Percentiles rank a stretch among this genome's conserved stretches.
These are phyloP conservation scores for Euphorbia pulcherrima DNA, from an alignment of 345 rosid species.

Conservation along the genomic window DNA sequence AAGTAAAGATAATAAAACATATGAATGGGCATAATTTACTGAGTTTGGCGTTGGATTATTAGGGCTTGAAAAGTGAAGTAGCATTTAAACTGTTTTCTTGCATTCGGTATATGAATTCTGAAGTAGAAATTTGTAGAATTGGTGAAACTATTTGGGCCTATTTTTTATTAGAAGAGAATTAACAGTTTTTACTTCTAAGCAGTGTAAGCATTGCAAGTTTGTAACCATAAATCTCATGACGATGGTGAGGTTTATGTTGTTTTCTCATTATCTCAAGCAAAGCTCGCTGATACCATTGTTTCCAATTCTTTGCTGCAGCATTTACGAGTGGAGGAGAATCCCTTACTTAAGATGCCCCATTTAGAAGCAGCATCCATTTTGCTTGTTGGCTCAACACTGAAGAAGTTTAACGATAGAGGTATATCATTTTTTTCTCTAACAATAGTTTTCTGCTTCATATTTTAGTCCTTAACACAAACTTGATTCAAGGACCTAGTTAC, in stretches of 20 bases:
- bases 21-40: neutral
- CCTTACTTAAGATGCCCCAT: conserved; percentile 87
- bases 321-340: conserved; percentile 97
- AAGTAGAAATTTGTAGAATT: neutral
- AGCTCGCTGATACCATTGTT: neutral
- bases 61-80: neutral
- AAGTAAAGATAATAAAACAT: neutral
- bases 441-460: neutral
- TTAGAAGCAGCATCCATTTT: conserved; percentile 88
- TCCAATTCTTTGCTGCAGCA: conserved; percentile 50
- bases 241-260: neutral
- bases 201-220: neutral
- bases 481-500: neutral
- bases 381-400: conserved; percentile 93
- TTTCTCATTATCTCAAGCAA: conserved; percentile 5
- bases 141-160: neutral
- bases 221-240: neutral
- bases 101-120: neutral
- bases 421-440: conserved; percentile 7
- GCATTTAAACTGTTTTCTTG: neutral
- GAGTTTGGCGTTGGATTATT: neutral
- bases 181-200: neutral
- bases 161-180: neutral
- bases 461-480: neutral
- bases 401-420: conserved; percentile 99